Conservation (phyloP, 2,329 filamentous ascomycete species). For the Ophiobolus disseminans region DNA sequence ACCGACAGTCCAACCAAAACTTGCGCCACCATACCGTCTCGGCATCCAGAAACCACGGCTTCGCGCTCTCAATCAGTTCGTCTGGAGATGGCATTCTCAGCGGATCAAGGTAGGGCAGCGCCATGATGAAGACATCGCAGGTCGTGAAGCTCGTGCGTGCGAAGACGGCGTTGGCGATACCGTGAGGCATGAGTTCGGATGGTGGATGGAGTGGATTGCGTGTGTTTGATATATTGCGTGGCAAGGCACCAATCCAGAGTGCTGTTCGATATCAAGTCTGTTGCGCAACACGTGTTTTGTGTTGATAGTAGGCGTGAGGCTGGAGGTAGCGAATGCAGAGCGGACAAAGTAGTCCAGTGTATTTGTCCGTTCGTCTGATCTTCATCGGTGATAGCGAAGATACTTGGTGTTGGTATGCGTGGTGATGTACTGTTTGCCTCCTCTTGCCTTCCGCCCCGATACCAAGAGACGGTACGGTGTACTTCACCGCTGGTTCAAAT, state of each 20-base stretch:
- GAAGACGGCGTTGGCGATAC: constrained; percentile 35
- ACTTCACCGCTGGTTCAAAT: constrained; percentile 18
- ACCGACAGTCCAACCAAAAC: constrained; percentile 56
- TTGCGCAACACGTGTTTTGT: not conserved
- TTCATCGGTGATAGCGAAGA: constrained; percentile 12
- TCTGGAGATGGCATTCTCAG: constrained; percentile 32
- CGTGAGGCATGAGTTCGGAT: constrained; percentile 33
- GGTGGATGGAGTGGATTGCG: not conserved
- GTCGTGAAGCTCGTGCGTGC: constrained; percentile 42
- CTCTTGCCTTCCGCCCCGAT: not conserved
- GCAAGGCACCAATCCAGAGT: constrained; percentile 31
- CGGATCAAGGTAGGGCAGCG: constrained; percentile 33
- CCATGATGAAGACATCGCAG: constrained; percentile 44
- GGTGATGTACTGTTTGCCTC: constrained; percentile 1
- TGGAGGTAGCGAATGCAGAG: constrained; percentile 6
- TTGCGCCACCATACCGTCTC: constrained; percentile 45
- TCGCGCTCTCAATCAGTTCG: constrained; percentile 35
- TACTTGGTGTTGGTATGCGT: not conserved
- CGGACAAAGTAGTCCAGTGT: constrained; percentile 10
- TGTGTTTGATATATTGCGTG: not conserved
- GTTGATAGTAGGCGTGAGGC: not conserved
- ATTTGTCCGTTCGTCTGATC: constrained; percentile 1
- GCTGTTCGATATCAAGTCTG: not conserved
- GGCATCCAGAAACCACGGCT: constrained; percentile 44
- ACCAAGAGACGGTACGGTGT: constrained; percentile 21